Conservation (phyloP, 2,329 filamentous ascomycete genomes). For the Aspergillus pseudoviridinutans region DNA sequence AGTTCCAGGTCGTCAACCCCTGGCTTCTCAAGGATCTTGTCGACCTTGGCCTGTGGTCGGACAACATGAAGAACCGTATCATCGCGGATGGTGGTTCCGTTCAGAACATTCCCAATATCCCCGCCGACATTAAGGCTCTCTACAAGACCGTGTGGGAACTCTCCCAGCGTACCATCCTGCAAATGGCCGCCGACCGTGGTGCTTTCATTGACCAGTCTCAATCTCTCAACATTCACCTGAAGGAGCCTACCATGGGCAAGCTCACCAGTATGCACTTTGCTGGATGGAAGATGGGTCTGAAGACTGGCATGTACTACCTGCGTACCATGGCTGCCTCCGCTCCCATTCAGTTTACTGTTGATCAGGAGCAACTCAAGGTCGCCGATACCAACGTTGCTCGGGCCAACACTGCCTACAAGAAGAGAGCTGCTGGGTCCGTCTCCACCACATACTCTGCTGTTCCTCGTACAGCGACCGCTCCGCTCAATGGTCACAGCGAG, state of each 20-base stretch:
- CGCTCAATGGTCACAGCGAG: conserved; percentile 54
- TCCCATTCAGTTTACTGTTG: conserved; percentile 98
- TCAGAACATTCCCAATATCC: conserved; percentile 95
- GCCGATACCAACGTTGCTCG: conserved; percentile 74
- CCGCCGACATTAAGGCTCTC: conserved; percentile 87
- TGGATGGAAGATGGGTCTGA: conserved; percentile 97
- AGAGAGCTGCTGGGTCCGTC: conserved; percentile 60
- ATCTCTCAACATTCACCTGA: conserved; percentile 99
- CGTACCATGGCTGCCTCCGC: conserved; percentile 95
- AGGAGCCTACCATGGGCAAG: conserved; percentile 99
- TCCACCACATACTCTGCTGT: conserved; percentile 57
- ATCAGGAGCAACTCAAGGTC: conserved; percentile 89
- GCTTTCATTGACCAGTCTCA: conserved; percentile 99
- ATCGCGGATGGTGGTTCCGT: conserved; percentile 95
- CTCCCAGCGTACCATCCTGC: conserved; percentile 87
- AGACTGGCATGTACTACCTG: conserved; percentile 99
- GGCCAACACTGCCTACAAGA: conserved; percentile 58
- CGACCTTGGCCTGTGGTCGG: conserved; percentile 96
- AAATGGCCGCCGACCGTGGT: conserved; percentile 97
- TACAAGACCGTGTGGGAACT: conserved; percentile 99
- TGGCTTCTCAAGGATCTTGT: conserved; percentile 98
- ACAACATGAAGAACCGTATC: conserved; percentile 99
- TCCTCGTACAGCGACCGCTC: conserved; percentile 64
- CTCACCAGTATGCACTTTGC: conserved; percentile 99
- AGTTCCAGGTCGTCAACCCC: conserved; percentile 99